Evolutionary conservation across 1,139 yeast genomes (phyloP).

Genomic region (Tardiomyces digboiensis): DNA sequence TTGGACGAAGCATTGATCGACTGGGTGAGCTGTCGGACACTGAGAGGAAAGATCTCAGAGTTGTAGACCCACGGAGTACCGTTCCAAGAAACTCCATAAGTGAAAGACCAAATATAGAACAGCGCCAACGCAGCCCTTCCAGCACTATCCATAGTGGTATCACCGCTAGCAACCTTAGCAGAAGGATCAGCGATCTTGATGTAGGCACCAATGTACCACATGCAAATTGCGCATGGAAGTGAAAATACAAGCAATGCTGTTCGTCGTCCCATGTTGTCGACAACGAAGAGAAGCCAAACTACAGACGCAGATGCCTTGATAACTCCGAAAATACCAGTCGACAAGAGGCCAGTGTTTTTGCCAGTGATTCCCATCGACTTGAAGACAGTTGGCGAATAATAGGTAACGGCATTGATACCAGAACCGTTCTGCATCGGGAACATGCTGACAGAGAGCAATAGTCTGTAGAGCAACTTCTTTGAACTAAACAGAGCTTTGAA

Average conservation of each 20-base stretch:
- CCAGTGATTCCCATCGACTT: constrained; percentile 21
- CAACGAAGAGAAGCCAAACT: constrained; percentile 36
- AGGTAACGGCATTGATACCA: constrained; percentile 18
- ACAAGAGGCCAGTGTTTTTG: constrained; percentile 34
- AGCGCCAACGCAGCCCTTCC: constrained; percentile 40
- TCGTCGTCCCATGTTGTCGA: constrained; percentile 41
- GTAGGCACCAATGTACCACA: constrained; percentile 43
- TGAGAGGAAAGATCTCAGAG: constrained; percentile 41
- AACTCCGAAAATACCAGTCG: constrained; percentile 46
- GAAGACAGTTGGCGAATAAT: constrained; percentile 16
- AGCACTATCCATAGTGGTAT: constrained; percentile 23
- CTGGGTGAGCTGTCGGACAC: constrained; percentile 42
- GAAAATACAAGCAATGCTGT: constrained; percentile 34
- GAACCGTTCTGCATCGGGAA: constrained; percentile 15
- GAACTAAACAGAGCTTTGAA: constrained; percentile 3
- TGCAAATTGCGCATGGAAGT: constrained; percentile 34
- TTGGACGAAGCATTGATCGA: constrained; percentile 42
- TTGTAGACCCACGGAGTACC: constrained; percentile 34
- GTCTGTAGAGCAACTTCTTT: constrained; percentile 4
- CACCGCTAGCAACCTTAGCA: constrained; percentile 17
- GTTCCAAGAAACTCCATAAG: constrained; percentile 32
- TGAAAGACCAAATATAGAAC: constrained; percentile 25
- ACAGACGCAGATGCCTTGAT: constrained; percentile 37
- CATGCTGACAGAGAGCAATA: constrained; percentile 4
- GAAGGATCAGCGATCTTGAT: constrained; percentile 35